phyloP scores from a whole-genome alignment of 108 stramenopile species.

The Cylindrotheca closterium region DNA sequence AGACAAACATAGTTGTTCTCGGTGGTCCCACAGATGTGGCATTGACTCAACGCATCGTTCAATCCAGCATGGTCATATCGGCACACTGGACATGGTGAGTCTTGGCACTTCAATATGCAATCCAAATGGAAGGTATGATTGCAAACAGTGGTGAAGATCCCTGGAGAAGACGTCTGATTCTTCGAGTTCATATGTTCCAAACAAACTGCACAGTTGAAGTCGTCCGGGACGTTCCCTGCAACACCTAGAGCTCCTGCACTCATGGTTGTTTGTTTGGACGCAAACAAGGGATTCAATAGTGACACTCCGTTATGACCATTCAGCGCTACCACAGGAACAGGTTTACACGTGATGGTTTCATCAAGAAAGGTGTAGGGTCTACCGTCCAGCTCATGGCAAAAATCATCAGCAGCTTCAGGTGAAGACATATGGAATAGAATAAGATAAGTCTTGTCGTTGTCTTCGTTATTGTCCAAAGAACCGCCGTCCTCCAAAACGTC shows the following conservation, averaged over 20 bases:
- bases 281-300: slow-evolving; percentile 63
- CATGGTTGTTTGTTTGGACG: slow-evolving; percentile 25
- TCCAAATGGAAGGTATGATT: slow-evolving; percentile 94
- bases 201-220: slow-evolving; percentile 87
- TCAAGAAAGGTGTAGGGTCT: slow-evolving; percentile 74
- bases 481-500: slow-evolving; percentile 24
- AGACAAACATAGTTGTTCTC: slow-evolving; percentile 72
- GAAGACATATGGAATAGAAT: slow-evolving; percentile 61
- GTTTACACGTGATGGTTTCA: slow-evolving; percentile 54
- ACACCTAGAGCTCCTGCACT: too few relatives aligned
- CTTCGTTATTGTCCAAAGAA: slow-evolving; percentile 7
- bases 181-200: slow-evolving; percentile 72
- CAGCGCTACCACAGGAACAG: slow-evolving; percentile 53
- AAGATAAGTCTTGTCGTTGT: slow-evolving; percentile 31
- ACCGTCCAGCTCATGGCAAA: slow-evolving; percentile 64
- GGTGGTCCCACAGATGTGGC: slow-evolving; percentile 78
- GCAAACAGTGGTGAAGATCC: slow-evolving; percentile 89
- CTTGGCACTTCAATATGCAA: slow-evolving; percentile 83
- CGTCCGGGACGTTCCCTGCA: slow-evolving; percentile 6
- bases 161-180: slow-evolving; percentile 19
- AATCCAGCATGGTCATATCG: slow-evolving; percentile 89
- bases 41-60: slow-evolving; percentile 73
- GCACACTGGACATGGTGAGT: slow-evolving; percentile 92
- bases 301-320: slow-evolving; percentile 62
- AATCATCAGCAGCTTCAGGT: slow-evolving; percentile 47